Percentiles rank a stretch among this genome's conserved stretches.
phyloP scores from a whole-genome alignment of 108 stramenopile genomes.

The Conticribra weissflogii region DNA sequence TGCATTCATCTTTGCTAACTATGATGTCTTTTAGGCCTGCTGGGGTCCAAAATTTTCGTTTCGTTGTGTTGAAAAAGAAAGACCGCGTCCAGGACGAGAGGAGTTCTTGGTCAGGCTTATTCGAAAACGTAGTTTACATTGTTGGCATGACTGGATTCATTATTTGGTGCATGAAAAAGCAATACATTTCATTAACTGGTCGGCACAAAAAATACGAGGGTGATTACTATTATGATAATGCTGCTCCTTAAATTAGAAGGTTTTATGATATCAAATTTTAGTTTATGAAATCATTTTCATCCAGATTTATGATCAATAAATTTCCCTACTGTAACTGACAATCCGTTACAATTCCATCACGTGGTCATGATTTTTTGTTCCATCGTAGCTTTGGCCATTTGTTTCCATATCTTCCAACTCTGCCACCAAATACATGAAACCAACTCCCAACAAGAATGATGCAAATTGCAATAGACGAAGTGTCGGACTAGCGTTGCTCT shows the following conservation, averaged over 20 bases:
- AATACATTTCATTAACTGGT: slow-evolving; percentile 34
- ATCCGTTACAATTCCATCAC: too few species aligned
- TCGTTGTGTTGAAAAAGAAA: slow-evolving; percentile 54
- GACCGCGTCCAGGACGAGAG: slow-evolving; percentile 13
- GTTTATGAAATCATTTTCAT: too few species aligned
- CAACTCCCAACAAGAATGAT: slow-evolving; percentile 70
- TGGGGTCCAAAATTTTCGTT: slow-evolving; percentile 61
- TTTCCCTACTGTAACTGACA: too few species aligned
- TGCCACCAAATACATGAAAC: slow-evolving; percentile 74
- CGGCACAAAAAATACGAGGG: slow-evolving; percentile 47
- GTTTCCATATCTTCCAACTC: slow-evolving; percentile 61
- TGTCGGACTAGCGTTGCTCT: slow-evolving; percentile 41
- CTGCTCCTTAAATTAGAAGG: not conserved
- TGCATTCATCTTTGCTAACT: not conserved
- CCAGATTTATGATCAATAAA: not conserved
- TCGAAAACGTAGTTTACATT: slow-evolving; percentile 26
- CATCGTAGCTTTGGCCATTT: too few species aligned
- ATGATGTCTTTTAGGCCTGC: slow-evolving; percentile 28
- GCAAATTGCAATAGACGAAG: slow-evolving; percentile 60
- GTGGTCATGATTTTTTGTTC: too few species aligned
- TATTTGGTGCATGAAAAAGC: slow-evolving; percentile 30
- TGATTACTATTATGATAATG: slow-evolving; percentile 19
- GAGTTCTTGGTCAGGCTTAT: slow-evolving; percentile 8
- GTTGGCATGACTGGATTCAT: slow-evolving; percentile 11
- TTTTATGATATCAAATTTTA: not conserved